Conservation (phyloP, 1,284 basidiomycete species). For the Microbotryum lychnidis-dioicae region DNA sequence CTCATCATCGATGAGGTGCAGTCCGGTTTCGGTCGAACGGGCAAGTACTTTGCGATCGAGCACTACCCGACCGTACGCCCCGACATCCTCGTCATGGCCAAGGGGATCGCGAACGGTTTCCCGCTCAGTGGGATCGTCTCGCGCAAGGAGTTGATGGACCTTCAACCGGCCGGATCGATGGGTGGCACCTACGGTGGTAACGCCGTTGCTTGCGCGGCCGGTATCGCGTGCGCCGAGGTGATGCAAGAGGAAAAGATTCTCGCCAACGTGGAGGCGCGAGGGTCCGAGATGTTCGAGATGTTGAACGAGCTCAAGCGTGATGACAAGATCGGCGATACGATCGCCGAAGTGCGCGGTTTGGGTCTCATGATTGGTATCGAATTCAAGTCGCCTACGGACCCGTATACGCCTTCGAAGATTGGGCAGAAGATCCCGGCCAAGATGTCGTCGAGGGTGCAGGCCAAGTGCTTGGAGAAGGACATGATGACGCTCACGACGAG, state of each 20-base stretch:
- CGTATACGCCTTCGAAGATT: slow-evolving; percentile 39
- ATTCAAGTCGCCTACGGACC: slow-evolving; percentile 34
- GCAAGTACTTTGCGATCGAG: slow-evolving; percentile 61
- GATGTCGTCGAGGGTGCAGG: slow-evolving; percentile 65
- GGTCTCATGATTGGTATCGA: slow-evolving; percentile 42
- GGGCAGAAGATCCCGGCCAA: slow-evolving; percentile 50
- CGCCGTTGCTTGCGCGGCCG: slow-evolving; percentile 79
- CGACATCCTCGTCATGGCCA: slow-evolving; percentile 83
- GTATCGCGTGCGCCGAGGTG: slow-evolving; percentile 66
- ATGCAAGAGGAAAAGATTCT: slow-evolving; percentile 68
- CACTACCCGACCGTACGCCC: slow-evolving; percentile 66
- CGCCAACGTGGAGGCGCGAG: slow-evolving; percentile 67
- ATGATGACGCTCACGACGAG: slow-evolving; percentile 72
- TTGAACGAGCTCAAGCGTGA: slow-evolving; percentile 49
- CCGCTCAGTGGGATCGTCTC: slow-evolving; percentile 80
- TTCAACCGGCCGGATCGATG: slow-evolving; percentile 69
- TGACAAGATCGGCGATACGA: slow-evolving; percentile 36
- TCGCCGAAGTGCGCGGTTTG: slow-evolving; percentile 44
- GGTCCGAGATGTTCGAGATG: slow-evolving; percentile 56
- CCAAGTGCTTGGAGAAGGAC: slow-evolving; percentile 72
- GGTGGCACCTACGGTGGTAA: slow-evolving; percentile 72
- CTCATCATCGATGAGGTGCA: slow-evolving; percentile 49
- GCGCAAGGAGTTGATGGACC: slow-evolving; percentile 71
- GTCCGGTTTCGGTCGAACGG: slow-evolving; percentile 80
- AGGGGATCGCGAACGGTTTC: slow-evolving; percentile 92